Conservation (phyloP, 345 rosid species). For the thale cress (Arabidopsis thaliana) region TAIR10.1 NC_003076.8:26632501-26633000, state of each 20-base stretch:
- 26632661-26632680: too few relatives aligned
- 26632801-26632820: too few relatives aligned
- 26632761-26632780: too few relatives aligned
- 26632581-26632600: not conserved
- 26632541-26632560: conserved; percentile 21
- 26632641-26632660: not conserved
- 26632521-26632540: not conserved
- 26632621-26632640: not conserved
- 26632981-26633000: too few relatives aligned
- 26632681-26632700: not conserved
- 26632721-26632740: not conserved
- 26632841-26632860: too few relatives aligned
- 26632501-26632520: not conserved
- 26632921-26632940: too few relatives aligned
- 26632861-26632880: too few relatives aligned
- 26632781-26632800: too few relatives aligned
- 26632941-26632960: not conserved
- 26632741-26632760: not conserved
- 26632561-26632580: not conserved
- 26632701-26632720: not conserved
- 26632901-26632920: too few relatives aligned
- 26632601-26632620: not conserved
- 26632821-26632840: too few relatives aligned
- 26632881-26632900: too few relatives aligned
- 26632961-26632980: not conserved